Evolutionary conservation across 257 asterid species (phyloP).

Genomic region (Solanum verrucosum): DNA sequence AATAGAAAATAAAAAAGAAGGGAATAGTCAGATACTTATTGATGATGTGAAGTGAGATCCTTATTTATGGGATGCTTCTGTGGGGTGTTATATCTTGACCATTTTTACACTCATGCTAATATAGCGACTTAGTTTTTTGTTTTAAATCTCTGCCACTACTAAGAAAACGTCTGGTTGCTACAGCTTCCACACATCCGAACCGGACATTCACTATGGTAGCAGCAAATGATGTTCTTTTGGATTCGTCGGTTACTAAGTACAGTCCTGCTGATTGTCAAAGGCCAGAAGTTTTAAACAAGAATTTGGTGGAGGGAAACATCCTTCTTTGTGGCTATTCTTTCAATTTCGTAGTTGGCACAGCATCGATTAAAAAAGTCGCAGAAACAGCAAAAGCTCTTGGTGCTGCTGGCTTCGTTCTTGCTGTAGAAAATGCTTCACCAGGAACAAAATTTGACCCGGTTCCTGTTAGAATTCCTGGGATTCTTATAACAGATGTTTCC

Average conservation of each 20-base stretch:
- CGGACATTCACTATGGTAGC: slow-evolving; percentile 79
- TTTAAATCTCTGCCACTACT: slow-evolving; percentile 4
- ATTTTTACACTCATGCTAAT: neutral
- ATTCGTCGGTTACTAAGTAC: slow-evolving; percentile 50
- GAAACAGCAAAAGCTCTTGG: slow-evolving; percentile 86
- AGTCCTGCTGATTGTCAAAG: slow-evolving; percentile 87
- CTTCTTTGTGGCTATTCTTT: slow-evolving; percentile 97
- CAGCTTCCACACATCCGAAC: slow-evolving; percentile 90
- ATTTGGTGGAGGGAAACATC: slow-evolving; percentile 81
- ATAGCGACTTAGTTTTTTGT: neutral
- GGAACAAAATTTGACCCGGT: slow-evolving; percentile 93
- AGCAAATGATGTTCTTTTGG: slow-evolving; percentile 86
- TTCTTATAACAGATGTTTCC: slow-evolving; percentile 65
- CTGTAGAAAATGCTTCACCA: slow-evolving; percentile 88
- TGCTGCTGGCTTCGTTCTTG: slow-evolving; percentile 92
- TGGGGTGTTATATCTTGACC: neutral
- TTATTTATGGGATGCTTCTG: neutral
- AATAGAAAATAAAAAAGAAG: neutral
- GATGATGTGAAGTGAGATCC: neutral
- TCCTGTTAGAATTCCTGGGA: slow-evolving; percentile 82
- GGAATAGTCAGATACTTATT: neutral
- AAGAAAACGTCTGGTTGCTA: slow-evolving; percentile 13
- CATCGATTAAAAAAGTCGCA: slow-evolving; percentile 74
- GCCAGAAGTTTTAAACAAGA: slow-evolving; percentile 83
- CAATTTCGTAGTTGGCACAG: slow-evolving; percentile 79